phyloP scores from a whole-genome alignment of 306 rosid species.

The Inga laurina region DNA sequence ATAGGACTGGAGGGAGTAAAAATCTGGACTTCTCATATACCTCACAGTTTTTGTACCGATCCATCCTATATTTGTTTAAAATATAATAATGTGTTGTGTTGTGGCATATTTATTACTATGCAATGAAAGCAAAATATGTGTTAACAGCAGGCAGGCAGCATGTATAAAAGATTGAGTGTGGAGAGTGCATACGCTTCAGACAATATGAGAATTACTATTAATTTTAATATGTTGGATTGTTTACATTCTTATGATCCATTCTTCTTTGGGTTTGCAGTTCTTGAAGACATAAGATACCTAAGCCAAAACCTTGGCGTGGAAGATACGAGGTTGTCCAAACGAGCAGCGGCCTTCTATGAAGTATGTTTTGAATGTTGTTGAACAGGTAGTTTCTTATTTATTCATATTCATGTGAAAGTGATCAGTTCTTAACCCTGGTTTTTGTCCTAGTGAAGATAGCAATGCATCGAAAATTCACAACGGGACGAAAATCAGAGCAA shows the following conservation, averaged over 20 bases:
- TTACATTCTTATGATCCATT: conserved; percentile 9
- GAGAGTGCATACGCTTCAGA: conserved; percentile 9
- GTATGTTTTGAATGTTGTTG: conserved; percentile 38
- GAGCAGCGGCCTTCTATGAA: conserved; percentile 33
- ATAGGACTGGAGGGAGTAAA: no score
- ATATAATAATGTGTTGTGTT: conserved; percentile 1
- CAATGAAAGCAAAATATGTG: background rate
- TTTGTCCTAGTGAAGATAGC: conserved; percentile 58
- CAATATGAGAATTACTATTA: background rate
- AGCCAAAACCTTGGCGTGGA: conserved; percentile 49
- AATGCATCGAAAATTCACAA: conserved; percentile 67
- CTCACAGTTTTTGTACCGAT: background rate
- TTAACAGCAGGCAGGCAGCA: background rate
- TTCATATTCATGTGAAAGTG: background rate
- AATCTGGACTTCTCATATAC: background rate
- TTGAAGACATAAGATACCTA: conserved; percentile 43
- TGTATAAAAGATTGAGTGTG: conserved; percentile 7
- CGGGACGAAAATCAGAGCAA: conserved; percentile 71
- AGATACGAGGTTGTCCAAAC: conserved; percentile 40
- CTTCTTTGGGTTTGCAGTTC: conserved; percentile 39
- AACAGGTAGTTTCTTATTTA: conserved; percentile 12
- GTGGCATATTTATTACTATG: background rate
- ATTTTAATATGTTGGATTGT: conserved; percentile 3
- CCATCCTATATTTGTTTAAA: background rate
- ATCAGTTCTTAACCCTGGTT: conserved; percentile 18